Evolutionary conservation across 768 basidiomycete genomes (phyloP).

Genomic region (Xerocomus brunneocitrinus): DNA sequence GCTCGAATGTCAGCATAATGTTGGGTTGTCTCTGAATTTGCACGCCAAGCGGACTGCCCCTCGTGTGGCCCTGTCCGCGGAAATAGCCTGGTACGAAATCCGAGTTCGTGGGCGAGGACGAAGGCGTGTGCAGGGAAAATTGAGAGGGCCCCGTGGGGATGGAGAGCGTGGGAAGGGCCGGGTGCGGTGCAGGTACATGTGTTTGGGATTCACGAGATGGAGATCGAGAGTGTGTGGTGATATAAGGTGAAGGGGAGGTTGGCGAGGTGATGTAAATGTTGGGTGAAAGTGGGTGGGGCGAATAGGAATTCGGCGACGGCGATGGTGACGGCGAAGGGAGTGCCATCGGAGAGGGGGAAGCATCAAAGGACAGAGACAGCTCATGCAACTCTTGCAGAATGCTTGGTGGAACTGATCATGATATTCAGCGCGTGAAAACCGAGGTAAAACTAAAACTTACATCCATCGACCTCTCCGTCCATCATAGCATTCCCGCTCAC

Average conservation of each 20-base stretch:
- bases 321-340: constrained; percentile 27
- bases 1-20: constrained; percentile 28
- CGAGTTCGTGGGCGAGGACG: constrained; percentile 26
- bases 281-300: constrained; percentile 37
- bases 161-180: constrained; percentile 10
- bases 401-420: constrained; percentile 13
- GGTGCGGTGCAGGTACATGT: constrained; percentile 2
- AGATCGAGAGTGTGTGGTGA: constrained; percentile 17
- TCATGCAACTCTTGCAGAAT: constrained; percentile 27
- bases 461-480: constrained; percentile 13
- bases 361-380: constrained; percentile 26
- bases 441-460: constrained; percentile 7
- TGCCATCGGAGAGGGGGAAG: constrained; percentile 12
- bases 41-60: constrained; percentile 29
- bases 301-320: constrained; percentile 19
- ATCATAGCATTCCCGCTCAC: not conserved
- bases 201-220: constrained; percentile 18
- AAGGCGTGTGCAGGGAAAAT: constrained; percentile 23
- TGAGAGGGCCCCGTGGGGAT: constrained; percentile 2
- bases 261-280: constrained; percentile 75
- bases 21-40: constrained; percentile 23
- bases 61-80: constrained; percentile 14
- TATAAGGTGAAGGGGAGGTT: constrained; percentile 34
- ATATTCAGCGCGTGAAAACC: constrained; percentile 1
- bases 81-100: constrained; percentile 15